Evolutionary conservation across 1,284 basidiomycete species (phyloP).

Genomic region (Somion occarium): DNA sequence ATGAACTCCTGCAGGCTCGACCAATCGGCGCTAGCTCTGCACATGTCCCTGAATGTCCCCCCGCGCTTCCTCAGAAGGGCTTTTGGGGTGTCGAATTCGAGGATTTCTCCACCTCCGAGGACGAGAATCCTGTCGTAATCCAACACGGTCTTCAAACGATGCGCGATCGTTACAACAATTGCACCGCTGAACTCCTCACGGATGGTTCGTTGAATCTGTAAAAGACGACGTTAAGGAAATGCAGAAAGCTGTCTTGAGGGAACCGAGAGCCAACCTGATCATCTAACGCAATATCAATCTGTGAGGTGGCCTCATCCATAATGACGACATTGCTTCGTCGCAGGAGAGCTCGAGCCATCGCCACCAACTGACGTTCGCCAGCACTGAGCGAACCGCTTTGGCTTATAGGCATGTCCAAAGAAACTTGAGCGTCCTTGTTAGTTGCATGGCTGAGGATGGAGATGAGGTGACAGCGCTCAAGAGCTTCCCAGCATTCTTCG

Average conservation of each 20-base stretch:
- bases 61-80: constrained; percentile 52
- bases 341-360: constrained; percentile 69
- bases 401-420: constrained; percentile 63
- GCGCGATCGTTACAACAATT: constrained; percentile 83
- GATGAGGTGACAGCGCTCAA: constrained; percentile 59
- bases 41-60: constrained; percentile 69
- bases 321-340: constrained; percentile 77
- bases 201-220: constrained; percentile 76
- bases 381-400: constrained; percentile 69
- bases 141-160: constrained; percentile 67
- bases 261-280: constrained; percentile 43
- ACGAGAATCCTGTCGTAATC: constrained; percentile 84
- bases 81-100: constrained; percentile 69
- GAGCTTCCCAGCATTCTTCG: constrained; percentile 60
- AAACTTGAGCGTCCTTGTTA: constrained; percentile 14
- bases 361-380: constrained; percentile 80
- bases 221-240: too few species aligned
- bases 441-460: constrained; percentile 32
- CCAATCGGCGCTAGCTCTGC: constrained; percentile 62
- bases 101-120: constrained; percentile 60
- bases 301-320: constrained; percentile 82
- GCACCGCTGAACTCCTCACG: constrained; percentile 69
- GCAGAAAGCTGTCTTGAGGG: neutral
- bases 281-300: constrained; percentile 70
- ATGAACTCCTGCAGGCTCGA: constrained; percentile 14